phyloP scores from a whole-genome alignment of 371 early-diverging fungal species.

The Apophysomyces sp. region DNA sequence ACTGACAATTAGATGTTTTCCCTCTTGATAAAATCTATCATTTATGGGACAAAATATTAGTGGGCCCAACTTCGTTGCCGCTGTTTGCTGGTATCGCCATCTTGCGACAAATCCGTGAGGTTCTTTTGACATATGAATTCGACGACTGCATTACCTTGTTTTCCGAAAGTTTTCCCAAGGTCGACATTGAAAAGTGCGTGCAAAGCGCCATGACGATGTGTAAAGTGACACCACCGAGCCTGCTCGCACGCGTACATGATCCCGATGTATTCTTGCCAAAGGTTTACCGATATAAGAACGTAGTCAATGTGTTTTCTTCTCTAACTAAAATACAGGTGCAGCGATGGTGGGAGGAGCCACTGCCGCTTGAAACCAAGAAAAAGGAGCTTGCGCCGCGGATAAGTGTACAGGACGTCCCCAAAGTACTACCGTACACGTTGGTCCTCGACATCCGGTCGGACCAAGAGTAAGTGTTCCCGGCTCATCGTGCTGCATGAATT shows the following conservation, averaged over 20 bases:
- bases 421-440: slow-evolving; percentile 49
- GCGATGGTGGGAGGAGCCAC: slow-evolving; percentile 61
- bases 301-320: not conserved
- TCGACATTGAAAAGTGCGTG: slow-evolving; percentile 74
- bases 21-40: slow-evolving; percentile 77
- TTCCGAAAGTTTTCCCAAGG: slow-evolving; percentile 67
- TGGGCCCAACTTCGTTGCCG: slow-evolving; percentile 64
- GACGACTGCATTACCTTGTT: slow-evolving; percentile 65
- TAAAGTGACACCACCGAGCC: slow-evolving; percentile 63
- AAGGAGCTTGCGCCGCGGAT: slow-evolving; percentile 62
- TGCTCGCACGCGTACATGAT: slow-evolving; percentile 18
- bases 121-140: slow-evolving; percentile 60
- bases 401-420: slow-evolving; percentile 47
- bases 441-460: slow-evolving; percentile 64
- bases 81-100: slow-evolving; percentile 74
- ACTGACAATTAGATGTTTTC: slow-evolving; percentile 61
- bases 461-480: slow-evolving; percentile 43
- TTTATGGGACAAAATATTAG: slow-evolving; percentile 76
- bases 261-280: not conserved
- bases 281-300: not conserved
- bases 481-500: not conserved
- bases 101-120: slow-evolving; percentile 61
- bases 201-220: slow-evolving; percentile 68
- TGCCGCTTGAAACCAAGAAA: slow-evolving; percentile 53
- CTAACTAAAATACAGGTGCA: not conserved